Evolutionary conservation across 2,329 filamentous ascomycete genomes (phyloP).

Genomic region (Coleophoma crateriformis): DNA sequence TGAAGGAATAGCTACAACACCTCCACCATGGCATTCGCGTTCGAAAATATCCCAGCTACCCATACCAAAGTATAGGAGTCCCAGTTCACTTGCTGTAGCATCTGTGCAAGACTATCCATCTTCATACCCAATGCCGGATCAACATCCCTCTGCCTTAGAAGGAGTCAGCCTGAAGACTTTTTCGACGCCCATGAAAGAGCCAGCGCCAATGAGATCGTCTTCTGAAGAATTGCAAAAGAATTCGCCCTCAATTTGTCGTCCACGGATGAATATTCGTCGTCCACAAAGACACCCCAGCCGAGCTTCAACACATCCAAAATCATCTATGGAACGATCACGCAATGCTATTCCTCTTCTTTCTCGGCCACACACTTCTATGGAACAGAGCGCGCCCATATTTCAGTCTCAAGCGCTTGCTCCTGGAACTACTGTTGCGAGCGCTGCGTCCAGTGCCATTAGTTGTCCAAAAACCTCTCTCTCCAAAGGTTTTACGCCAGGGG

Average conservation of each 20-base stretch:
- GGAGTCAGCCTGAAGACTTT: too few relatives aligned
- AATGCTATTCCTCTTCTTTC: background rate
- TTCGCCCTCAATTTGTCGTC: background rate
- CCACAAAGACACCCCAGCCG: background rate
- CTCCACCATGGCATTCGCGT: background rate
- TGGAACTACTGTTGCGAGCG: background rate
- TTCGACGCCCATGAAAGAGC: background rate
- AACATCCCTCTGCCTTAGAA: too few relatives aligned
- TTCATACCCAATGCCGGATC: background rate
- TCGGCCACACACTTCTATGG: background rate
- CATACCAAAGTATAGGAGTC: background rate
- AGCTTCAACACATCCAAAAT: background rate
- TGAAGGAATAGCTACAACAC: background rate
- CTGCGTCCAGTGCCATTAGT: background rate
- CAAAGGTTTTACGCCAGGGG: conserved; percentile 4
- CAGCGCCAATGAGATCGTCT: background rate
- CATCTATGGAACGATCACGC: background rate
- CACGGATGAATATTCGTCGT: background rate
- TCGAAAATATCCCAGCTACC: background rate
- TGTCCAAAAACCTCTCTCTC: background rate
- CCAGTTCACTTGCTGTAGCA: background rate
- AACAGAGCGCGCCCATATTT: background rate
- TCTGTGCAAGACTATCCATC: background rate
- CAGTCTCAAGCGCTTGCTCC: background rate
- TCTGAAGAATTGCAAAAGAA: background rate